phyloP scores from a whole-genome alignment of 148 eudicot genomes.

The Diospyros kaki region DNA sequence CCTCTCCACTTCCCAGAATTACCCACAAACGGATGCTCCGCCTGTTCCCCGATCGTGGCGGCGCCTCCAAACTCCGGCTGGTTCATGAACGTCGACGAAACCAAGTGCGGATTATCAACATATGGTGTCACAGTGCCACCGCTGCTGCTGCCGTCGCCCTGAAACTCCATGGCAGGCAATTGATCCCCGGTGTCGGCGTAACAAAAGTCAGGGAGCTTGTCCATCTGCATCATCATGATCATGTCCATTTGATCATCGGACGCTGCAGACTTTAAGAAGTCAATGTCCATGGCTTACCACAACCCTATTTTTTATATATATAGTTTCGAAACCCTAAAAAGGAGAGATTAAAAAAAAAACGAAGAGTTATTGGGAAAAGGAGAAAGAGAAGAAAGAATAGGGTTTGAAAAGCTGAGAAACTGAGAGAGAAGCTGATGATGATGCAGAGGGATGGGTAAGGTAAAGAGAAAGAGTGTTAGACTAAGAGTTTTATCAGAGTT shows the following conservation, averaged over 20 bases:
- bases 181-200: conserved; percentile 12
- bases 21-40: neutral
- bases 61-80: conserved; percentile 1
- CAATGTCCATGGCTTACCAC: conserved; percentile 16
- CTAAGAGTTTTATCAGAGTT: conserved; percentile 41
- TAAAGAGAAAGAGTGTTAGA: conserved; percentile 33
- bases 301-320: neutral
- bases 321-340: conserved; percentile 8
- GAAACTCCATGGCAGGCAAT: conserved; percentile 26
- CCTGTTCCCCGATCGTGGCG: conserved; percentile 1
- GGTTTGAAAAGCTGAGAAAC: conserved; percentile 21
- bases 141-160: conserved; percentile 1
- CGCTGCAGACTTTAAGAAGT: conserved; percentile 4
- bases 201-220: conserved; percentile 24
- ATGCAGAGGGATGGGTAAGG: conserved; percentile 57
- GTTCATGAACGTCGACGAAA: conserved; percentile 19
- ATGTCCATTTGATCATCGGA: conserved; percentile 18
- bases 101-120: neutral
- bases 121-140: neutral
- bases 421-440: conserved; percentile 15
- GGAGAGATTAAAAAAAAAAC: neutral
- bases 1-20: neutral
- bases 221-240: conserved; percentile 27
- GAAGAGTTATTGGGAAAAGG: conserved; percentile 21
- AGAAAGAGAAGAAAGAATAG: conserved; percentile 12